These are phyloP conservation scores for Dactylis glomerata DNA, from an alignment of 176 grass and related monocot species.

Conservation along the genomic window DNA sequence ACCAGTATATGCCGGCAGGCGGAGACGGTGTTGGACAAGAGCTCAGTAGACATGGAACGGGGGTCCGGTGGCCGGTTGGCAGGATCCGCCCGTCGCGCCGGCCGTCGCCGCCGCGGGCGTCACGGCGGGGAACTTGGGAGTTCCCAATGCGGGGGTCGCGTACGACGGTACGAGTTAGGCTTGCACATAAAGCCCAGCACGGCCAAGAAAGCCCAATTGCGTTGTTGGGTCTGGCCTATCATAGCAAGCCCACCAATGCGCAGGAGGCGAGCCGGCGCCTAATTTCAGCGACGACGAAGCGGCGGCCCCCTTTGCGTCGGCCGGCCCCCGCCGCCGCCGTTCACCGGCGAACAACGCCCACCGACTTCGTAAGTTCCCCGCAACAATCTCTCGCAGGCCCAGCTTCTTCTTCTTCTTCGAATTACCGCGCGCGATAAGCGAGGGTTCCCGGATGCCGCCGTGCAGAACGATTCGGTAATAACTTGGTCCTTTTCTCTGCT, in stretches of 20 bases:
- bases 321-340: background rate
- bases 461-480: background rate
- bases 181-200: too few species aligned
- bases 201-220: background rate
- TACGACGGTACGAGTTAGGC: background rate
- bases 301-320: background rate
- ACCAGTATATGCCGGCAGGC: background rate
- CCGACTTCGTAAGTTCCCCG: background rate
- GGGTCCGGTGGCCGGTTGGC: background rate
- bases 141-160: background rate
- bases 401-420: too few species aligned
- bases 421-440: background rate
- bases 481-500: background rate
- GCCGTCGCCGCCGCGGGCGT: background rate
- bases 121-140: background rate
- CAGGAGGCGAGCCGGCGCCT: background rate
- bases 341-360: background rate
- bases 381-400: background rate
- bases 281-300: background rate
- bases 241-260: background rate
- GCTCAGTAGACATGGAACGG: background rate
- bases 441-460: conserved; percentile 10
- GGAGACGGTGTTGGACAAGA: background rate
- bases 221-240: accelerated
- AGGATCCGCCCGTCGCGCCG: background rate